Conservation (phyloP, 192 early-diverging fungal species). For the Lobulomyces angularis region DNA sequence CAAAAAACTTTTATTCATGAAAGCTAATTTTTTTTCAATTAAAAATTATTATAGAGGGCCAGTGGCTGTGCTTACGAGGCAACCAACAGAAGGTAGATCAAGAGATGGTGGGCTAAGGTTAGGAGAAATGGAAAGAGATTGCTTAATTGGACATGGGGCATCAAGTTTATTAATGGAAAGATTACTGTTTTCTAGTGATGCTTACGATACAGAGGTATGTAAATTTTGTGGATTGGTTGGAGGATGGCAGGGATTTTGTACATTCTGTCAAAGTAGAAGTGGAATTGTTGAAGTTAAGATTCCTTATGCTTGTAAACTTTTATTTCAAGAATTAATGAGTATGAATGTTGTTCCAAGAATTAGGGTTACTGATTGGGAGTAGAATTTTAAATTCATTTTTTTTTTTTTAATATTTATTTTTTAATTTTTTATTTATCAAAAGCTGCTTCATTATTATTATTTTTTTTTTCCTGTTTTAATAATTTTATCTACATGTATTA, state of each 20-base stretch:
- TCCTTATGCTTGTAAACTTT: conserved; percentile 91
- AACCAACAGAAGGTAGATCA: conserved; percentile 94
- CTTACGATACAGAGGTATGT: conserved; percentile 86
- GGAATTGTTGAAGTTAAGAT: conserved; percentile 84
- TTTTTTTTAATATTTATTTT: too few relatives aligned
- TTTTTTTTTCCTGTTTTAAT: too few relatives aligned
- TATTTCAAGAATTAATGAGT: conserved; percentile 93
- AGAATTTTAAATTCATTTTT: conserved; percentile 10
- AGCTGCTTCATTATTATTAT: too few relatives aligned
- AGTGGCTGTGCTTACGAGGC: conserved; percentile 79
- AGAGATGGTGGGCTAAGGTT: conserved; percentile 93
- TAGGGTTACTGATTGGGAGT: conserved; percentile 46
- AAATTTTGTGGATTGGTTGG: conserved; percentile 83
- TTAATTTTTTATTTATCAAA: too few relatives aligned
- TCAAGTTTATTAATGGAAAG: conserved; percentile 86
- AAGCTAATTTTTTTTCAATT: not conserved
- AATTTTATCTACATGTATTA: too few relatives aligned
- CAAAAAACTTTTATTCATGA: not conserved
- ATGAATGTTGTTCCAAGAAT: conserved; percentile 87
- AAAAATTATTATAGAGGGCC: conserved; percentile 51
- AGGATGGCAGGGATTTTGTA: conserved; percentile 69
- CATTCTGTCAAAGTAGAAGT: conserved; percentile 75
- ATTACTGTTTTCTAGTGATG: conserved; percentile 83
- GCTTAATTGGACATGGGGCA: conserved; percentile 93
- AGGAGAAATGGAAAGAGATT: conserved; percentile 98